Percentiles rank a stretch among this genome's conserved stretches.
Conservation (phyloP, 148 eudicot species). For the Drosera capensis region DNA sequence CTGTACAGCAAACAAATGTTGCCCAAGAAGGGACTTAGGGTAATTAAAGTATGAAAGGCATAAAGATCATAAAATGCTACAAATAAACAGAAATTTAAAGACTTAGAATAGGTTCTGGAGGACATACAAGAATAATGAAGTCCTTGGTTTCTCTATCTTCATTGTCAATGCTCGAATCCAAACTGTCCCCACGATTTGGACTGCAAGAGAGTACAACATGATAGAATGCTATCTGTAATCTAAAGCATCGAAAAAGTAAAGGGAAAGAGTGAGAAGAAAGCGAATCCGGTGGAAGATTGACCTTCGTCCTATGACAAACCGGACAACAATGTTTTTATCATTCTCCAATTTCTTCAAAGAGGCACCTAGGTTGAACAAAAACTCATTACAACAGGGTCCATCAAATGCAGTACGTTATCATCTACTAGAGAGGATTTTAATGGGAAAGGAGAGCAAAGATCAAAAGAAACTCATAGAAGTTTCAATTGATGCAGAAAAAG, state of each 20-base stretch:
- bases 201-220: slow-evolving; percentile 29
- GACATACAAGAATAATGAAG: slow-evolving; percentile 66
- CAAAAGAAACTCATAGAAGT: too few species aligned
- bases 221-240: background rate
- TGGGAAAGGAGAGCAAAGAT: too few species aligned
- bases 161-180: slow-evolving; percentile 55
- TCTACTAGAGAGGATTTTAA: background rate
- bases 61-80: background rate
- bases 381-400: background rate
- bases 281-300: slow-evolving; percentile 2
- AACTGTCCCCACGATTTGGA: slow-evolving; percentile 57
- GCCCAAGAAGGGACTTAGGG: background rate
- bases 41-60: background rate
- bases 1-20: background rate
- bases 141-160: slow-evolving; percentile 57
- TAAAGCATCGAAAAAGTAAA: background rate
- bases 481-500: too few species aligned
- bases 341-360: slow-evolving; percentile 51
- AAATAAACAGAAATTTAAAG: background rate
- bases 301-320: slow-evolving; percentile 86
- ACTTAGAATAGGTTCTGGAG: background rate
- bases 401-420: background rate
- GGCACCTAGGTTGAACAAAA: slow-evolving; percentile 25
- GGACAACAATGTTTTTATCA: slow-evolving; percentile 49
- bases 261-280: background rate